phyloP scores from a whole-genome alignment of 139 green algal species.

The Chlamydomonas schloesseri region DNA sequence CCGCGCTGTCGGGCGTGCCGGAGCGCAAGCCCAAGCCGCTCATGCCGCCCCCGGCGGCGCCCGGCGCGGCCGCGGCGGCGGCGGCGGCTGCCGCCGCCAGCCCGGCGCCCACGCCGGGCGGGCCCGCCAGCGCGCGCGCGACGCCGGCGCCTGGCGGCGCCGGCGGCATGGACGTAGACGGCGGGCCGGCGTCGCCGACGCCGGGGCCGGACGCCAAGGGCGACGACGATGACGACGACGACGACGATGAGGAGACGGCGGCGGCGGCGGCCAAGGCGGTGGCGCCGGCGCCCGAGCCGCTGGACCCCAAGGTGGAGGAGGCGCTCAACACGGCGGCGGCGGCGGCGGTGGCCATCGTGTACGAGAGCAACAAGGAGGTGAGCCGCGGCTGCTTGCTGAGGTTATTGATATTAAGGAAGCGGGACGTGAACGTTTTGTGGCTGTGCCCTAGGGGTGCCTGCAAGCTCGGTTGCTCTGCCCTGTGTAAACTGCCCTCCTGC shows the following conservation, averaged over 20 bases:
- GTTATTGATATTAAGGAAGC: too few relatives aligned
- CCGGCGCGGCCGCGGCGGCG: too few relatives aligned
- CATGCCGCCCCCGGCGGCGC: not conserved
- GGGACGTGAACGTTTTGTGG: too few relatives aligned
- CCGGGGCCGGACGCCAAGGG: not conserved
- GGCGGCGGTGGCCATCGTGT: conserved; percentile 26
- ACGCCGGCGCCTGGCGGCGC: not conserved
- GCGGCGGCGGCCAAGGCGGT: not conserved
- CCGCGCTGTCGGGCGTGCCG: conserved; percentile 17
- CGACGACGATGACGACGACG: not conserved
- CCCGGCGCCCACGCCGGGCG: not conserved
- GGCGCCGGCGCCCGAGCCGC: not conserved
- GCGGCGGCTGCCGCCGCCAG: not conserved
- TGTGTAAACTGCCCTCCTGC: too few relatives aligned
- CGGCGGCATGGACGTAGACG: conserved; percentile 4
- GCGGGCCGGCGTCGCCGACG: not conserved
- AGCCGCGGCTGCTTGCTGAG: too few relatives aligned
- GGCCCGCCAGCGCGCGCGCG: too few relatives aligned
- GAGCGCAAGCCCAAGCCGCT: conserved; percentile 17
- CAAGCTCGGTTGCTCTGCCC: too few relatives aligned
- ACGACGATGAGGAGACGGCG: not conserved
- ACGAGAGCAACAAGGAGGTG: not conserved
- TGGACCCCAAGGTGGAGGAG: conserved; percentile 7
- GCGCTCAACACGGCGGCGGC: not conserved
- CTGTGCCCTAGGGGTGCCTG: too few relatives aligned